phyloP scores from a whole-genome alignment of 441 rosid genomes.

The Adansonia gregorii region DNA sequence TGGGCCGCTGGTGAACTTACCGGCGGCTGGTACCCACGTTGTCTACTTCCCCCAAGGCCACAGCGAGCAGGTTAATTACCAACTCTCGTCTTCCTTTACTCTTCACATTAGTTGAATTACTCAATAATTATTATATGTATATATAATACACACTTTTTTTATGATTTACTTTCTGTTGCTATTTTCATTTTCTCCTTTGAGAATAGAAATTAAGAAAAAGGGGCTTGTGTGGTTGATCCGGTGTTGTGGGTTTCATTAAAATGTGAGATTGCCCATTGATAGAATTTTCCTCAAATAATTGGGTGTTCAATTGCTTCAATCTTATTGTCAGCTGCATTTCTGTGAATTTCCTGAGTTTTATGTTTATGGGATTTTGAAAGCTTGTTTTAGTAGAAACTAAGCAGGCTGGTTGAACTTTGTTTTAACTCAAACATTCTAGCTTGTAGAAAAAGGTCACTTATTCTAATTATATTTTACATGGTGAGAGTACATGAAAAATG shows the following conservation, averaged over 20 bases:
- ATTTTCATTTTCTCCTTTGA: background rate
- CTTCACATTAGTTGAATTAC: background rate
- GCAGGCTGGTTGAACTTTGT: constrained; percentile 5
- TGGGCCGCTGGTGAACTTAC: constrained; percentile 86
- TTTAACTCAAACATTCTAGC: background rate
- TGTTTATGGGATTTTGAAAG: background rate
- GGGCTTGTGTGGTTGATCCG: too few species aligned
- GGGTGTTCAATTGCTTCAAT: background rate
- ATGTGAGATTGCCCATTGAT: too few species aligned
- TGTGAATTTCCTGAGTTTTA: background rate
- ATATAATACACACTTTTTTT: background rate
- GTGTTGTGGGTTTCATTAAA: too few species aligned
- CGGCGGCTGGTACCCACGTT: constrained; percentile 74
- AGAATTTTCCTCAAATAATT: background rate
- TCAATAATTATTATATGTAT: background rate
- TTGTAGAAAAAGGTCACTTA: background rate
- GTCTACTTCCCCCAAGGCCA: constrained; percentile 96
- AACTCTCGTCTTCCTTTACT: background rate
- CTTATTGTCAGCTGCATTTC: background rate
- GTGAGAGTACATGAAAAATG: background rate
- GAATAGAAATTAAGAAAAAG: too few species aligned
- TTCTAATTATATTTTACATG: background rate
- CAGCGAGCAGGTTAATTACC: constrained; percentile 56
- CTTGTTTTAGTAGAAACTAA: background rate
- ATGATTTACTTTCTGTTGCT: background rate